Conservation (phyloP, 345 rosid species). For the Adansonia digitata region DNA sequence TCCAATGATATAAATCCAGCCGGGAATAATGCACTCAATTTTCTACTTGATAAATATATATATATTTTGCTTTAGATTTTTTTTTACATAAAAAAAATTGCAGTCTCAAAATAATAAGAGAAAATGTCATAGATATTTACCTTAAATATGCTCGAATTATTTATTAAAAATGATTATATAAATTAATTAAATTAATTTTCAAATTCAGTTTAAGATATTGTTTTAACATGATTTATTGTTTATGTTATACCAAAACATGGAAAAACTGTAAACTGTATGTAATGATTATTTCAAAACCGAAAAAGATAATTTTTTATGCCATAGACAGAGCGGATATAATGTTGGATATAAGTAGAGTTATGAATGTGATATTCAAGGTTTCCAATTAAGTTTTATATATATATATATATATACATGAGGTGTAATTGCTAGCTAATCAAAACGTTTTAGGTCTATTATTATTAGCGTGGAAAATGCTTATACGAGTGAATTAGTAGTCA, state of each 20-base stretch:
- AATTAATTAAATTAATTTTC: too few relatives aligned
- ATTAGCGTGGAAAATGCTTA: background rate
- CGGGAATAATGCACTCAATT: background rate
- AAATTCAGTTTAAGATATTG: too few relatives aligned
- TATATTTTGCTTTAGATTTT: too few relatives aligned
- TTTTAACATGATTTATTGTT: background rate
- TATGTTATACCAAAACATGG: background rate
- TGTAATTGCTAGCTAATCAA: background rate
- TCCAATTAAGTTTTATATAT: too few relatives aligned
- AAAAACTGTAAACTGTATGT: background rate
- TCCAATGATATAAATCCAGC: background rate
- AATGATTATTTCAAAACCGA: background rate
- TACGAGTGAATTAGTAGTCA: background rate
- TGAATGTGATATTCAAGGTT: background rate
- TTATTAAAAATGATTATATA: too few relatives aligned
- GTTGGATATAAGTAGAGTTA: background rate
- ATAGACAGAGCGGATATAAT: background rate
- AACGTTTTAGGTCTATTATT: background rate
- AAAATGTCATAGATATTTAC: too few relatives aligned
- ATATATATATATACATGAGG: background rate
- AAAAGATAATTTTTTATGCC: background rate
- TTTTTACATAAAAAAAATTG: too few relatives aligned
- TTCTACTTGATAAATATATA: background rate
- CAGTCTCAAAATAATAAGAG: too few relatives aligned
- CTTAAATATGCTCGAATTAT: too few relatives aligned